phyloP scores from a whole-genome alignment of 179 eudicot genomes.

The Actinidia chinensis region DNA sequence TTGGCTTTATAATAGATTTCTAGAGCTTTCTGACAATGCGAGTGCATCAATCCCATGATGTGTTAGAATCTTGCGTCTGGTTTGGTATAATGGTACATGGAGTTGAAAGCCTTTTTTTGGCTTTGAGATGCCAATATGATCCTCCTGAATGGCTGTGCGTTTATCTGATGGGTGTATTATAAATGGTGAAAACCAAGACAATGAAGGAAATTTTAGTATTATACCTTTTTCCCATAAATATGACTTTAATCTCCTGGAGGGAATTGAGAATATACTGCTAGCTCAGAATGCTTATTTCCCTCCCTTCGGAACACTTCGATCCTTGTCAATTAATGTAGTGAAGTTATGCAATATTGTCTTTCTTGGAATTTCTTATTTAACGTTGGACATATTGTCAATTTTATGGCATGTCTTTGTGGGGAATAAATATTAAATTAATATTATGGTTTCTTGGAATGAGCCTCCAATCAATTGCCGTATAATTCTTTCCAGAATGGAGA shows the following conservation, averaged over 20 bases:
- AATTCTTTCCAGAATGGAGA: constrained; percentile 80
- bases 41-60: not conserved
- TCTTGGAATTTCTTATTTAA: not conserved
- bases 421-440: not conserved
- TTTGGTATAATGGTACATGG: not conserved
- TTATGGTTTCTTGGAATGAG: constrained; percentile 8
- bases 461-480: constrained; percentile 16
- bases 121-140: not conserved
- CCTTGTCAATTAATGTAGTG: not conserved
- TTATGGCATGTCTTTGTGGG: not conserved
- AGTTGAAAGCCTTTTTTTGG: not conserved
- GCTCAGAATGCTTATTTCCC: not conserved
- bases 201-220: not conserved
- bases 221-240: not conserved
- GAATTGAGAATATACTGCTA: not conserved
- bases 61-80: not conserved
- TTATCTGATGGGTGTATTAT: not conserved
- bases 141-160: constrained; percentile 2
- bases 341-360: not conserved
- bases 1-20: not conserved
- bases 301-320: not conserved
- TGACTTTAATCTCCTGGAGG: not conserved
- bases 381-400: not conserved
- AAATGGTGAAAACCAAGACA: not conserved
- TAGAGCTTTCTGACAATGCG: not conserved